These are phyloP conservation scores for Xylaria sp. DNA, from an alignment of 2,329 filamentous ascomycete genomes.

Conservation along the genomic window DNA sequence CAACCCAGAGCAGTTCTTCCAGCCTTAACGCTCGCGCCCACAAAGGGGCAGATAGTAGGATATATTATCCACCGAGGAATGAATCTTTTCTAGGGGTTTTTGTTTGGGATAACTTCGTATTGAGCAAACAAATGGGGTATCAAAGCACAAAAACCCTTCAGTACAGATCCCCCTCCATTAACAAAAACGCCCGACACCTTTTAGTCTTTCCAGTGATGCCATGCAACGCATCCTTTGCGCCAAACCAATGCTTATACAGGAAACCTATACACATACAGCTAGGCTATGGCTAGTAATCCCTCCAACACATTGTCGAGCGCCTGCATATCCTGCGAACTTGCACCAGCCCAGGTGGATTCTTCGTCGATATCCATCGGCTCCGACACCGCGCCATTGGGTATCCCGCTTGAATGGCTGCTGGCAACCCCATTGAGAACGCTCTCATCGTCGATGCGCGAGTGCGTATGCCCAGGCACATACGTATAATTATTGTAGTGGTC, in stretches of 20 bases:
- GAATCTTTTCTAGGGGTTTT: not conserved
- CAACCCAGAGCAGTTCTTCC: not conserved
- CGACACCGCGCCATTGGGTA: slow-evolving; percentile 59
- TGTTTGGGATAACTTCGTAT: slow-evolving; percentile 16
- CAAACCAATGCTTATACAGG: slow-evolving; percentile 34
- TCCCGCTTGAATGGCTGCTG: slow-evolving; percentile 12
- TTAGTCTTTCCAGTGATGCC: slow-evolving; percentile 35
- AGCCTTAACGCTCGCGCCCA: not conserved
- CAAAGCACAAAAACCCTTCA: slow-evolving; percentile 22
- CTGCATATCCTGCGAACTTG: slow-evolving; percentile 62
- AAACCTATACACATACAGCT: slow-evolving; percentile 35
- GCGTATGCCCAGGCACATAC: slow-evolving; percentile 57
- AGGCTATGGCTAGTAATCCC: slow-evolving; percentile 61
- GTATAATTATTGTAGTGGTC: slow-evolving; percentile 73
- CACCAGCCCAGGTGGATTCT: slow-evolving; percentile 69
- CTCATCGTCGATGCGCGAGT: slow-evolving; percentile 46
- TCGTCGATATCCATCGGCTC: slow-evolving; percentile 73
- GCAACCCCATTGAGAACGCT: slow-evolving; percentile 18
- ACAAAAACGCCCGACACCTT: slow-evolving; percentile 36
- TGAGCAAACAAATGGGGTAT: slow-evolving; percentile 39
- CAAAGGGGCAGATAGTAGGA: not conserved
- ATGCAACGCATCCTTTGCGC: slow-evolving; percentile 37
- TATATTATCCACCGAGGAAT: slow-evolving; percentile 8
- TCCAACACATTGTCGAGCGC: slow-evolving; percentile 68
- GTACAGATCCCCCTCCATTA: slow-evolving; percentile 14